Conservation (phyloP, 345 rosid species). For the Orychophragmus violaceus region DNA sequence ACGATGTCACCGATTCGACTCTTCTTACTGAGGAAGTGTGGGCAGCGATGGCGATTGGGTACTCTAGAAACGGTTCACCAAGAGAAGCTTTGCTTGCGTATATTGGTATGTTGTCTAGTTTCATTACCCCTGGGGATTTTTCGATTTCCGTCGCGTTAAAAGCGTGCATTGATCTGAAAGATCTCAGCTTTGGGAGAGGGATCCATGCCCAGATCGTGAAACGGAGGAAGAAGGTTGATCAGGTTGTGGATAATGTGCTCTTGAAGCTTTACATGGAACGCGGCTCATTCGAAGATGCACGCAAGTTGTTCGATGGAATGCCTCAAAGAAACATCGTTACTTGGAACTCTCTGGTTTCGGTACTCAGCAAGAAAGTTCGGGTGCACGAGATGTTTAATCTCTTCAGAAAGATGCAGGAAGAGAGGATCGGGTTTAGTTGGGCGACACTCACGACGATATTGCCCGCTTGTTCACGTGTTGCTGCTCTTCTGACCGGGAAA, state of each 20-base stretch:
- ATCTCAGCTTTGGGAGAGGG: slow-evolving; percentile 31
- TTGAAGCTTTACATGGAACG: slow-evolving; percentile 27
- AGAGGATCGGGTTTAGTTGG: slow-evolving; percentile 40
- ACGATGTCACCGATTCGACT: slow-evolving; percentile 10
- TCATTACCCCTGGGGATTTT: slow-evolving; percentile 34
- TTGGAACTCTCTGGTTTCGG: slow-evolving; percentile 31
- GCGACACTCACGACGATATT: slow-evolving; percentile 35
- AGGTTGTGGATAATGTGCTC: slow-evolving; percentile 38
- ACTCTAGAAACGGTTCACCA: slow-evolving; percentile 32
- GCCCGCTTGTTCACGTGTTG: slow-evolving; percentile 34
- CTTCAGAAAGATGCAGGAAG: slow-evolving; percentile 40
- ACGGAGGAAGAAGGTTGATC: slow-evolving; percentile 36
- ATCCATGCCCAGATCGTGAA: slow-evolving; percentile 43
- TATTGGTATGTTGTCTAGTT: slow-evolving; percentile 29
- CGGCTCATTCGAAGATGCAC: slow-evolving; percentile 28
- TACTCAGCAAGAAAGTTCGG: slow-evolving; percentile 15
- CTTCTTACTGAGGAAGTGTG: slow-evolving; percentile 33
- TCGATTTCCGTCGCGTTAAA: slow-evolving; percentile 41
- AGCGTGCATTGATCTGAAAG: slow-evolving; percentile 32
- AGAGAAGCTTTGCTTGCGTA: slow-evolving; percentile 36
- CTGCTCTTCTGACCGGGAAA: slow-evolving; percentile 32
- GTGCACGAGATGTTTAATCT: slow-evolving; percentile 27
- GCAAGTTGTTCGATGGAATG: slow-evolving; percentile 35
- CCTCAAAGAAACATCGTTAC: slow-evolving; percentile 28
- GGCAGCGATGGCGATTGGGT: slow-evolving; percentile 53